Evolutionary conservation across 2,329 filamentous ascomycete genomes (phyloP), one percentile per base, ranked within the genome.

Genomic region (Didymella sp.): DNA sequence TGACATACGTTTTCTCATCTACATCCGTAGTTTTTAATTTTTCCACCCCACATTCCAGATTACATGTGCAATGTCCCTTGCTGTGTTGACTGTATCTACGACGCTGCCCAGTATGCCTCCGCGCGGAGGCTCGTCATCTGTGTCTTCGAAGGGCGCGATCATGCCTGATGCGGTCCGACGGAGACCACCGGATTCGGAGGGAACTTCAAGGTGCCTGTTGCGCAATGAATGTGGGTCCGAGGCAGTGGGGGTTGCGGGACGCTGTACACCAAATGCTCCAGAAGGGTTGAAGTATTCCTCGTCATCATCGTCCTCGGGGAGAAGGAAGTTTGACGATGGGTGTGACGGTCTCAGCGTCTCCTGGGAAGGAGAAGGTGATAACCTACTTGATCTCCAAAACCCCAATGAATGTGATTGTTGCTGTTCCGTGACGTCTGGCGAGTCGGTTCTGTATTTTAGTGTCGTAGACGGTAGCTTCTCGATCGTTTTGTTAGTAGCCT

Each of bases 381-480:
- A 68, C 8, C 75, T 76, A 17, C 77, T 74, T 22, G 76, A 77
- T 15, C 77, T 71, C 67, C 80, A 81, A 59, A 81, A 79, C n/a
- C 78, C 69, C 52, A 75, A 66, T 12, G 77, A 75, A 62, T 78
- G 74, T 41, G 71, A 63, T 40, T 73, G 28, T 81, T 69, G 62
- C n/a, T 87, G 27, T 80, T 86, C 69, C 84, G 78, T 79, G 0
- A 83, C 79, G 59, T 94, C 90, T 0, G 89, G 87, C 0, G 89
- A 89, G 62, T 95, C 91, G 45, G 88, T 88, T 37, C 89, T 84
- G 66, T 91, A 94, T 70, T 97, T 97, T 44, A 95, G 81, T 0
- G 90, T 96, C 2, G 93, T 96, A 0, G 91, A 90, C 3, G 92
- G 92, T 8, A 96, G 81, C 77, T 90, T 95, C 7, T 91, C 91